phyloP scores from a whole-genome alignment of 2,329 filamentous ascomycete genomes.

The Gyromitra esculenta region DNA sequence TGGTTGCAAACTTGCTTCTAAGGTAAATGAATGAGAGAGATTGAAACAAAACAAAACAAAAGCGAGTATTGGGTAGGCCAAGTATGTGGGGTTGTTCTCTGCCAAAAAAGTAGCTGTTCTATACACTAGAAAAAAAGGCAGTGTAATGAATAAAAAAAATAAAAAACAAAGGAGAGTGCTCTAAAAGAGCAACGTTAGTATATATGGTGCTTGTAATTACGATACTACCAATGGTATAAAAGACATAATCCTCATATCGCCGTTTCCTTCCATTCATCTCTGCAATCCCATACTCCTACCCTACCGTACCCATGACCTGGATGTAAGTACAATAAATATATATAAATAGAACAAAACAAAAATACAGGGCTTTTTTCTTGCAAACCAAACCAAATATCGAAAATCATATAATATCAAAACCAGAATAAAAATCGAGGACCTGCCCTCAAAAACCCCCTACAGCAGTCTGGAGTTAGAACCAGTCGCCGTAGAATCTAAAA shows the following conservation, averaged over 20 bases:
- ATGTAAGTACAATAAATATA: constrained; percentile 12
- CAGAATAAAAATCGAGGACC: constrained; percentile 15
- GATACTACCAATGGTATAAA: constrained; percentile 7
- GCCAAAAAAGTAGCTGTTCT: neutral
- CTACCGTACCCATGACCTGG: neutral
- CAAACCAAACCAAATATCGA: neutral
- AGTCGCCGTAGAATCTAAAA: neutral
- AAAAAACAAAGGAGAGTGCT: neutral
- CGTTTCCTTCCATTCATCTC: neutral
- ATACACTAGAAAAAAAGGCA: constrained; percentile 11
- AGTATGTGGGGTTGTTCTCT: neutral
- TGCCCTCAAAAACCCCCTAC: neutral
- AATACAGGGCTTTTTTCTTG: constrained; percentile 5
- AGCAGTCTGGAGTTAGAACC: constrained; percentile 4
- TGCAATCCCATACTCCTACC: constrained; percentile 10
- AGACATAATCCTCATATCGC: neutral
- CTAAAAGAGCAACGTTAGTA: neutral
- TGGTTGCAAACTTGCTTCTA: neutral
- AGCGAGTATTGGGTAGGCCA: neutral
- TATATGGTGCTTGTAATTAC: constrained; percentile 15
- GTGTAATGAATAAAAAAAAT: neutral
- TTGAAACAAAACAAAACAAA: neutral
- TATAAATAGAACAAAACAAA: constrained; percentile 8
- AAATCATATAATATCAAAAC: constrained; percentile 6
- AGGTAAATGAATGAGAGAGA: neutral